Conservation (phyloP, 371 early-diverging fungal genomes). For the Mortierella sp. region DNA sequence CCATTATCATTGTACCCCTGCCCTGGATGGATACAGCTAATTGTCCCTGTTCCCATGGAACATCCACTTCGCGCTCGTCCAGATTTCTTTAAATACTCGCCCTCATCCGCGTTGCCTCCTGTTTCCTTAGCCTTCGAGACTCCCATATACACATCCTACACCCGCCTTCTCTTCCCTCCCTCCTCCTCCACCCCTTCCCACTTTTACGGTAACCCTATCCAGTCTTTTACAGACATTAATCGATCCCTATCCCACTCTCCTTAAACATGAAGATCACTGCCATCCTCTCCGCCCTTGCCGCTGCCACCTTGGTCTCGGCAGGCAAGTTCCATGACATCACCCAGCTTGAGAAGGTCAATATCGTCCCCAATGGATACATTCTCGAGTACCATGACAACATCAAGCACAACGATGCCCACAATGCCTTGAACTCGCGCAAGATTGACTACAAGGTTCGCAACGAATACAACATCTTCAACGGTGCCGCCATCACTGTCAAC, state of each 20-base stretch:
- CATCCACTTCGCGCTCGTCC: neutral
- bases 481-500: conserved; percentile 41
- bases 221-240: conserved; percentile 16
- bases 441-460: conserved; percentile 43
- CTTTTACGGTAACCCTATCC: conserved; percentile 17
- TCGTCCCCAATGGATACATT: conserved; percentile 29
- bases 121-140: conserved; percentile 12
- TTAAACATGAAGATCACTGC: conserved; percentile 38
- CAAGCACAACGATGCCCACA: conserved; percentile 25
- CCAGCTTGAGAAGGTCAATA: conserved; percentile 6
- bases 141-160: neutral
- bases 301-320: conserved; percentile 47
- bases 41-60: neutral
- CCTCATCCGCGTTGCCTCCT: neutral
- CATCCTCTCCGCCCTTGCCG: conserved; percentile 45
- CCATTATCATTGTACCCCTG: too few relatives aligned
- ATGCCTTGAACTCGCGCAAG: conserved; percentile 29
- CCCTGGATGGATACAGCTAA: neutral
- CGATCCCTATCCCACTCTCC: neutral
- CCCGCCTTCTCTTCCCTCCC: neutral
- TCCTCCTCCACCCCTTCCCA: conserved; percentile 7
- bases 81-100: conserved; percentile 12
- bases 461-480: conserved; percentile 50
- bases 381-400: conserved; percentile 37
- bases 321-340: conserved; percentile 31